Base-by-base conservation (phyloP, 345 rosid genomes). In the Populus deltoides region DNA sequence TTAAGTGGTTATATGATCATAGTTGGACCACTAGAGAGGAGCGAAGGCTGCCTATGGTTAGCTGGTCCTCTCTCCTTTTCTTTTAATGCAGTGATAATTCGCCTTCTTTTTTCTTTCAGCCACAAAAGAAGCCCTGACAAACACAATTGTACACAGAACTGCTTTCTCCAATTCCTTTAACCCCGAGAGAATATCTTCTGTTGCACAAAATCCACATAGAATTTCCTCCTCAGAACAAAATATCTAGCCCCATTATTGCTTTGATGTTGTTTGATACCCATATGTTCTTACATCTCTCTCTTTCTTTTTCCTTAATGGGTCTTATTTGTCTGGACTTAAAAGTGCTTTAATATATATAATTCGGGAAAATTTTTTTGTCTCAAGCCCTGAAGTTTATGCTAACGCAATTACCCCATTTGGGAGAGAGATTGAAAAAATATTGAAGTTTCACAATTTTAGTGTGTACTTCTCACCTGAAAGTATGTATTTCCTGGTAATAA, bases 21-120 rank as follows among this genome's bases (percentile, higher is more conserved):
- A 20, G 24, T 20, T 36, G 86, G 79, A 85, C 86, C 81, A 66
- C 53, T 11, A 8, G 24, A 36, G 55, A 69, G 75, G 65, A 24
- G 70, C 70, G 59, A 76, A 49, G 47, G 45, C 78, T 70, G 83
- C 63, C 74, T 41, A 49, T 45, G 55, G 75, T 65, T 82, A 76
- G 81, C 72, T 83, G 78, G 81, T 76, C 81, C 87, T 72, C 74
- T 12, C 67, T 33, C 27, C n/a, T 70, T 36, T 71, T 66, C 51
- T 62, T 82, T 82, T 33, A 76, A 77, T 59, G 78, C 75, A 66
- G 6, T 16, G 45, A 7, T 39, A 33, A 41, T 63, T 75, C 41
- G 55, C 24, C 45, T 25, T 68, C 71, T 79, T 81, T 47, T 73
- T 53, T 33, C 25, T 74, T 39, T 22, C 29, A 77, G 69, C 83